Evolutionary conservation across 352 stramenopile genomes (phyloP).

Genomic region (Phytophthora vignae): DNA sequence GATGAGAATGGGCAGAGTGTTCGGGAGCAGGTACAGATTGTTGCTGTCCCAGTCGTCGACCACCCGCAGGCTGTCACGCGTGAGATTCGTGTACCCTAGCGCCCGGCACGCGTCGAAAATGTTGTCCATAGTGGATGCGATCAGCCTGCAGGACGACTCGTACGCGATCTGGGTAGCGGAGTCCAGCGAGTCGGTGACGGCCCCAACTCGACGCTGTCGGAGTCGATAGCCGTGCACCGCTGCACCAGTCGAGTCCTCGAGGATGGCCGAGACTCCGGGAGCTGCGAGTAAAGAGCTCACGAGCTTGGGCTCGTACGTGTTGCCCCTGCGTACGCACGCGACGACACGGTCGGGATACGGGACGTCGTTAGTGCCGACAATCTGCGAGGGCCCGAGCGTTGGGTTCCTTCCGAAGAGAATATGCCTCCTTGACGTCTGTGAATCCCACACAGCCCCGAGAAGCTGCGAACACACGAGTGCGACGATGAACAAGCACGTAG

Average conservation of each 20-base stretch:
- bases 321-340: constrained; percentile 38
- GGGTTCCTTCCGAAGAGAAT: constrained; percentile 26
- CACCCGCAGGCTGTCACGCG: constrained; percentile 34
- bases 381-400: constrained; percentile 17
- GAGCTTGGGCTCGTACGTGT: constrained; percentile 41
- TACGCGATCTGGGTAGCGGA: constrained; percentile 10
- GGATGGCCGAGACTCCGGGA: constrained; percentile 15
- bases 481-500: constrained; percentile 1
- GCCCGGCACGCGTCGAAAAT: constrained; percentile 27
- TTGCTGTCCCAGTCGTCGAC: constrained; percentile 36
- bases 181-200: constrained; percentile 34
- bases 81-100: constrained; percentile 36
- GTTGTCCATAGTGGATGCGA: constrained; percentile 23
- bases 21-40: constrained; percentile 21
- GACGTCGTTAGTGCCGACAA: constrained; percentile 53
- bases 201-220: constrained; percentile 21
- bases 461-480: constrained; percentile 46
- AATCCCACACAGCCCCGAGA: constrained; percentile 41
- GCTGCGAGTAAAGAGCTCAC: constrained; percentile 37
- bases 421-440: background rate
- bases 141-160: constrained; percentile 14
- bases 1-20: constrained; percentile 50
- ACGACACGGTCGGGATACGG: constrained; percentile 55
- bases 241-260: constrained; percentile 26
- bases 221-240: constrained; percentile 28